phyloP scores from a whole-genome alignment of 2,329 filamentous ascomycete genomes.

The Lachnellula occidentalis region DNA sequence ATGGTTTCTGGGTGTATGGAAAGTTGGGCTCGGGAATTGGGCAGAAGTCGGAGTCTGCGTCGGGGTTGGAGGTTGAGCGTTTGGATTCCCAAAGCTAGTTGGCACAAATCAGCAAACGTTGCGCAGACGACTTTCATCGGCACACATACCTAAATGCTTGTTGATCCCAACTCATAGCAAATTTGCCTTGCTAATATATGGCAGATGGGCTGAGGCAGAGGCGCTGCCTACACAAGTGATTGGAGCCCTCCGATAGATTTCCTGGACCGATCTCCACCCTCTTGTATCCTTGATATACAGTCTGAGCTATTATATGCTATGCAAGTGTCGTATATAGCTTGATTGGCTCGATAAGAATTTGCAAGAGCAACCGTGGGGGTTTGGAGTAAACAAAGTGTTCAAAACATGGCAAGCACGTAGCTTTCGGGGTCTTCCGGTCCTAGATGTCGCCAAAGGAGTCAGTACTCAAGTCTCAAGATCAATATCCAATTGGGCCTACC shows the following conservation, averaged over 20 bases:
- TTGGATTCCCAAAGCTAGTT: slow-evolving; percentile 57
- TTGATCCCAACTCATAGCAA: slow-evolving; percentile 62
- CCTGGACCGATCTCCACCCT: slow-evolving; percentile 17
- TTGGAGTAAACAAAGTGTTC: slow-evolving; percentile 10
- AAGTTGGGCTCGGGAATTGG: slow-evolving; percentile 48
- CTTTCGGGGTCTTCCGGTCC: neutral
- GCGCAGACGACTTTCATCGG: neutral
- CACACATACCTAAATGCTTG: slow-evolving; percentile 46
- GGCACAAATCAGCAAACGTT: slow-evolving; percentile 32
- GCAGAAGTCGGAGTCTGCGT: slow-evolving; percentile 51
- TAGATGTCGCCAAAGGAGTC: neutral
- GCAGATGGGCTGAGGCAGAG: slow-evolving; percentile 17
- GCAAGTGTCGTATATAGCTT: slow-evolving; percentile 4
- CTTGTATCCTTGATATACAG: slow-evolving; percentile 3
- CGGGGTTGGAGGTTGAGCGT: slow-evolving; percentile 55
- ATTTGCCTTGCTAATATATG: slow-evolving; percentile 16
- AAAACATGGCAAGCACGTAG: slow-evolving; percentile 17
- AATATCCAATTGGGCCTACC: slow-evolving; percentile 10
- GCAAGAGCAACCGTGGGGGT: slow-evolving; percentile 8
- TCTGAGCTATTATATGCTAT: neutral
- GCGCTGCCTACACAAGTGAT: slow-evolving; percentile 15
- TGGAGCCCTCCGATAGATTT: slow-evolving; percentile 3
- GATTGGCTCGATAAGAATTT: slow-evolving; percentile 3
- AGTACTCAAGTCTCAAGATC: neutral
- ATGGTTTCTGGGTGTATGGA: slow-evolving; percentile 50